Percentiles rank a stretch among this genome's conserved stretches.
Evolutionary conservation across 345 rosid species (phyloP).

Genomic region (Passiflora organensis): DNA sequence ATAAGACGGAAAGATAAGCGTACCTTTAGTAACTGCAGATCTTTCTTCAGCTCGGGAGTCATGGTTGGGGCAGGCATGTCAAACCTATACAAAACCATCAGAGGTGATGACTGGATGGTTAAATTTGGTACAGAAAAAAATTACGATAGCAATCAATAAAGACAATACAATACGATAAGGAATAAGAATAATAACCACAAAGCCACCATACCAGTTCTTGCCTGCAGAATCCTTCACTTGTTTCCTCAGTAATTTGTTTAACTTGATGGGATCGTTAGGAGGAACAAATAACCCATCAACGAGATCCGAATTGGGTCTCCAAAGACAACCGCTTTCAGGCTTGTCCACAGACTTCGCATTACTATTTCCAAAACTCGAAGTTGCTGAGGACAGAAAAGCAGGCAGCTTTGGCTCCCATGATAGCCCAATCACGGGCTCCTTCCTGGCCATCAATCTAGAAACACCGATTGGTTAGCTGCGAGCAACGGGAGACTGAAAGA

Average conservation of each 20-base stretch:
- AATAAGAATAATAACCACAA: neutral
- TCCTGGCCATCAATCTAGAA: constrained; percentile 45
- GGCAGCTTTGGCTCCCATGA: constrained; percentile 82
- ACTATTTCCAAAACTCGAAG: neutral
- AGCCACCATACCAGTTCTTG: constrained; percentile 44
- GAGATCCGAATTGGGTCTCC: constrained; percentile 58
- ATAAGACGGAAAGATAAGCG: neutral
- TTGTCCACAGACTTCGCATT: constrained; percentile 11
- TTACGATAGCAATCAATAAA: neutral
- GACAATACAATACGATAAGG: neutral
- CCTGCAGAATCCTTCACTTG: constrained; percentile 73
- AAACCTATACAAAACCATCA: constrained; percentile 46
- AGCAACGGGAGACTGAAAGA: too few relatives aligned
- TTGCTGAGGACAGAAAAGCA: constrained; percentile 16
- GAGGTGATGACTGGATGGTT: neutral
- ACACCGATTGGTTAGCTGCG: too few relatives aligned
- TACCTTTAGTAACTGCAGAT: constrained; percentile 92
- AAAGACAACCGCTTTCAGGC: constrained; percentile 39
- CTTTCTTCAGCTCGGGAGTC: constrained; percentile 81
- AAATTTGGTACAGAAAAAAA: neutral
- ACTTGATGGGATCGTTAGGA: constrained; percentile 59
- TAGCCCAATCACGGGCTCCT: constrained; percentile 68
- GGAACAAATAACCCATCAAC: constrained; percentile 79
- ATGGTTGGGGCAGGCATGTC: constrained; percentile 88
- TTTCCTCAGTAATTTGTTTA: constrained; percentile 59